Base-by-base conservation (phyloP, 2,329 filamentous ascomycete species). In the Passalora sequoiae region DNA sequence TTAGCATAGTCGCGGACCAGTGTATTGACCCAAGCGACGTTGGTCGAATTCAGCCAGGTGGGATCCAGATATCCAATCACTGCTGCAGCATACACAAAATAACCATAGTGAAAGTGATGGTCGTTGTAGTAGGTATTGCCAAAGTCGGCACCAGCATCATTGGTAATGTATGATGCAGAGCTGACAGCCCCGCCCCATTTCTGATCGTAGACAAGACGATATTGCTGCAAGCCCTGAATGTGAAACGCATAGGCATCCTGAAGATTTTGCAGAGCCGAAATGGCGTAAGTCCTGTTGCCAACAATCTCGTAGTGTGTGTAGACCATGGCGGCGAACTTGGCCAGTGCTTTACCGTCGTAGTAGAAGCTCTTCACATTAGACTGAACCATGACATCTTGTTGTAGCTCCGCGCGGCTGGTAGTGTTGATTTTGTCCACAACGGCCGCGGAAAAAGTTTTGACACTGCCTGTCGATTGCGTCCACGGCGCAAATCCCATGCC, bases 321-420 rank as follows among this genome's bases (percentile, higher is more conserved):
- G n/a, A 66, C 40, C 5, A 73, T 65, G 2, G 65, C 64, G 0
- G 71, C 71, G 38, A 71, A 70, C 39, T 67, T 66, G 22, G 62
- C 64, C 13, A 67, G 51, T 12, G 62, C 60, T 51, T 73, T 97
- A 55, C 92, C 92, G 55, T 85, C 86, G 65, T 84, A 96, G 66
- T 97, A 97, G 80, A 95, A 89, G 27, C 88, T 94, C 61, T 91
- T 78, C 25, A 86, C 70, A 51, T 92, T 78, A 4, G 80, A 80
- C 59, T 92, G 83, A 0, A 70, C 69, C n/a, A 71, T 65, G 65
- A 96, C 86, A 60, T 89, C 76, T 65, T 92, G 83, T 1, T 78
- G 75, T 1, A 94, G 69, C 63, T 98, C 92, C 13, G 50, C 47
- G 15, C 73, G 75, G n/a, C 74, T 71, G 1, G 87, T 84, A 6